phyloP scores from a whole-genome alignment of 1,284 basidiomycete species.

The Hypsizygus ulmarius region DNA sequence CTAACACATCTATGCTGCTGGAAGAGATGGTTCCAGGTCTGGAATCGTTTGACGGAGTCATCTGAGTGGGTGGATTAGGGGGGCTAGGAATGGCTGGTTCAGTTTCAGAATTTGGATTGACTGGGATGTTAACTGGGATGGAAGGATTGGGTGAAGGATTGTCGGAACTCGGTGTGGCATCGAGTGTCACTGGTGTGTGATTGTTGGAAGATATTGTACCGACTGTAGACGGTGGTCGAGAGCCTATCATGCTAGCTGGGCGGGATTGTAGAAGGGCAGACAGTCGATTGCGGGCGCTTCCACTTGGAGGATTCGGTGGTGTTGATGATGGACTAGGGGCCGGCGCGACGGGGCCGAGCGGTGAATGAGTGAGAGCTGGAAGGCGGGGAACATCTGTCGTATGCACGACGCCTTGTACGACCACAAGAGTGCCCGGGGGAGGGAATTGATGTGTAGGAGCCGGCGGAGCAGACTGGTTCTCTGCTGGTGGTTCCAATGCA shows the following conservation, averaged over 20 bases:
- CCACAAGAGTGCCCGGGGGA: constrained; percentile 71
- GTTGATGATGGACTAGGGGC: constrained; percentile 29
- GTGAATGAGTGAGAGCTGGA: constrained; percentile 14
- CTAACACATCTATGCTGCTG: constrained; percentile 75
- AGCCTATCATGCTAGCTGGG: constrained; percentile 24
- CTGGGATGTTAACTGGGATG: background rate
- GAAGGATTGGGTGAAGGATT: constrained; percentile 5
- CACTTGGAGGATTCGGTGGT: constrained; percentile 19
- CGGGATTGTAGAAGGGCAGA: constrained; percentile 43
- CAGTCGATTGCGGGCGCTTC: constrained; percentile 35
- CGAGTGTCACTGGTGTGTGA: constrained; percentile 5
- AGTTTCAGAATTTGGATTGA: background rate
- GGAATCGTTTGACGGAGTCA: constrained; percentile 5
- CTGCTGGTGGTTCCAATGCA: background rate
- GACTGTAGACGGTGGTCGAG: constrained; percentile 13
- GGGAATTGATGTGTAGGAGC: constrained; percentile 49
- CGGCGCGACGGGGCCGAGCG: constrained; percentile 11
- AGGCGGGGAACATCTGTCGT: constrained; percentile 59
- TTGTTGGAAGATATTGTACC: constrained; percentile 13
- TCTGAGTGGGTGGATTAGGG: constrained; percentile 3
- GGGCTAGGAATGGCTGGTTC: background rate
- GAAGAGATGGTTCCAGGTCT: constrained; percentile 46
- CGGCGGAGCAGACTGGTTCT: constrained; percentile 11
- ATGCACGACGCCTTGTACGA: constrained; percentile 78
- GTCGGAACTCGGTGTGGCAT: constrained; percentile 2